Base-by-base conservation (phyloP, 176 grass and related monocot species). In the Bromus sterilis region DNA sequence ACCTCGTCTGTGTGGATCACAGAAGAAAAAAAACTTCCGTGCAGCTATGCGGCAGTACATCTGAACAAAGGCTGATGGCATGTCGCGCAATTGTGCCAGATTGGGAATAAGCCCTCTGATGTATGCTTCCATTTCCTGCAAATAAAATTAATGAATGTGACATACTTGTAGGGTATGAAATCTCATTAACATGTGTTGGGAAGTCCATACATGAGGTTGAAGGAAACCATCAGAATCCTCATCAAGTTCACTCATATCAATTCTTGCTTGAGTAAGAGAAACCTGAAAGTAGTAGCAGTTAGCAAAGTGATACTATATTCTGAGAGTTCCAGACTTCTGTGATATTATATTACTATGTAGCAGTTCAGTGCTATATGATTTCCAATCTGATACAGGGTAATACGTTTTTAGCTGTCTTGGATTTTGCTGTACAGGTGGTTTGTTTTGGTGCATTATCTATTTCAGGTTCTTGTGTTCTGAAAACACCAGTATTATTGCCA, bases 31-130 rank as follows among this genome's bases (percentile, higher is more conserved):
- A 83, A 99, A 99, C 58, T 99, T 99, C 33, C 86, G 93, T 77
- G 96, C 96, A 93, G 96, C 96, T 89, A 99, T 99, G 9, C 96
- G 91, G 83, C 96, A 99, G 57, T 99, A 99, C 96, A 99, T 99
- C 82, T 95, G 93, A 84, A 95, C 79, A 93, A 95, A 99, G 72
- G 87, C 87, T 21, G 88, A 65, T 29, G 92, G 96, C 87, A 99
- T 99, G 53, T 99, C 96, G 2, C 96, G 88, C 55, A 99, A 71
- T 79, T 99, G 96, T 77, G 96, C 96, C 77, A 99, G 74, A 84
- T 95, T 99, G 23, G 96, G 96, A 78, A 99, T 99, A 77, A 99
- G 93, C 23, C 93, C 96, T 89, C 92, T 93, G 70, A 99, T 99
- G 75, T 99, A 99, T 76, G 96, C 91, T 83, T 99, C 96, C 96